Conservation (phyloP, 768 basidiomycete species). For the Lentinula sp. region DNA sequence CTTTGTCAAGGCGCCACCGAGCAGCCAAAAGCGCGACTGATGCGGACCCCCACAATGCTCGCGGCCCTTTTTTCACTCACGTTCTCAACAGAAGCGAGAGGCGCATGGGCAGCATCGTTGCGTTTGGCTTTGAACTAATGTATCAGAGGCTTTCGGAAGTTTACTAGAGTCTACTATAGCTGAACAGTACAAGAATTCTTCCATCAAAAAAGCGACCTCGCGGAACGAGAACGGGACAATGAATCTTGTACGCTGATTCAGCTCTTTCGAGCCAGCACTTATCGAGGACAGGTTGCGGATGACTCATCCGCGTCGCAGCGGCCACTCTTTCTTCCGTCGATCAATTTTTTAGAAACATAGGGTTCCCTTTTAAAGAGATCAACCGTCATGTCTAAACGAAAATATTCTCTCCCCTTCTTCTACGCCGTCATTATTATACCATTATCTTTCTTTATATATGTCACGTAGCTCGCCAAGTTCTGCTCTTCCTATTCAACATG, state of each 20-base stretch:
- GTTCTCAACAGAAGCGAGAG: too few relatives aligned
- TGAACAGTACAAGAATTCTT: too few relatives aligned
- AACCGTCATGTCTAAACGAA: background rate
- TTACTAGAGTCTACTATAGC: too few relatives aligned
- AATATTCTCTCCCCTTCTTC: background rate
- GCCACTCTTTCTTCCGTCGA: background rate
- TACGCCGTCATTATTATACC: background rate
- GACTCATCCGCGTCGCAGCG: background rate
- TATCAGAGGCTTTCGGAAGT: too few relatives aligned
- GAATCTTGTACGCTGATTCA: background rate
- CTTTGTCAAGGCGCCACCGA: too few relatives aligned
- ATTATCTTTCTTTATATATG: background rate
- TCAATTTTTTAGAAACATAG: background rate
- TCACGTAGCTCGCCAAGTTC: background rate
- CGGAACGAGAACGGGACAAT: too few relatives aligned
- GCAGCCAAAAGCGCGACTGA: too few relatives aligned
- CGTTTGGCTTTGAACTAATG: too few relatives aligned
- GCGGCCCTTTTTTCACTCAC: too few relatives aligned
- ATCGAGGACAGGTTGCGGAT: background rate
- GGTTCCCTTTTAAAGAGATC: background rate
- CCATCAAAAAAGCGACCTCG: too few relatives aligned
- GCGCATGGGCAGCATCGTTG: too few relatives aligned
- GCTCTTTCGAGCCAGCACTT: background rate
- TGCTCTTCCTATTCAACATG: background rate
- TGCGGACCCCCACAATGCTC: too few relatives aligned